Percentiles rank a stretch among this genome's conserved stretches.
Evolutionary conservation across 257 asterid genomes (phyloP).

Genomic region (Haberlea rhodopensis): DNA sequence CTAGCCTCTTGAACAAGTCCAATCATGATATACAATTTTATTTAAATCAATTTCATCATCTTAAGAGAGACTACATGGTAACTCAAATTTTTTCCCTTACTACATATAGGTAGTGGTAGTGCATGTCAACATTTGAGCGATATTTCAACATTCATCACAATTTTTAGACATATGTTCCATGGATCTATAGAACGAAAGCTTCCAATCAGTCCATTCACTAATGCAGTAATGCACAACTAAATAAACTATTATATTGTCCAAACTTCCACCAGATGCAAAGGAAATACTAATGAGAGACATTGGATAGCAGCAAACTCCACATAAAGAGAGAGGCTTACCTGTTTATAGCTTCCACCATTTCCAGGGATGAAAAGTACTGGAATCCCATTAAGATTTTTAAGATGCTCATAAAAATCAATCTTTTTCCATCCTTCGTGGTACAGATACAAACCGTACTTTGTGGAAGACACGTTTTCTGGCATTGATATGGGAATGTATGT

Average conservation of each 20-base stretch:
- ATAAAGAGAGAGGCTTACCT: conserved; percentile 50
- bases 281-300: conserved; percentile 9
- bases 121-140: background rate
- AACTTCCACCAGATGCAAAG: background rate
- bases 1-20: conserved; percentile 16
- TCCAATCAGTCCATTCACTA: background rate
- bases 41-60: conserved; percentile 13
- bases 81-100: background rate
- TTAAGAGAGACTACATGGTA: background rate
- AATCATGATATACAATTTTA: conserved; percentile 18
- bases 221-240: conserved; percentile 2
- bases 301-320: background rate
- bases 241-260: conserved; percentile 12
- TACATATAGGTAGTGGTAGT: background rate
- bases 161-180: background rate
- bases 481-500: conserved; percentile 77
- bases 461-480: conserved; percentile 53
- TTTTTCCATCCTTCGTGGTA: conserved; percentile 95
- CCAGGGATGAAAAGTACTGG: conserved; percentile 98
- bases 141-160: background rate
- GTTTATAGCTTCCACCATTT: conserved; percentile 98
- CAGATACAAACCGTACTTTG: conserved; percentile 65
- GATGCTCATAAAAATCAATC: conserved; percentile 69
- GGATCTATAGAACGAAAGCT: conserved; percentile 2
- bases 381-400: conserved; percentile 70